phyloP scores from a whole-genome alignment of 768 basidiomycete genomes.

The Suillus spraguei region DNA sequence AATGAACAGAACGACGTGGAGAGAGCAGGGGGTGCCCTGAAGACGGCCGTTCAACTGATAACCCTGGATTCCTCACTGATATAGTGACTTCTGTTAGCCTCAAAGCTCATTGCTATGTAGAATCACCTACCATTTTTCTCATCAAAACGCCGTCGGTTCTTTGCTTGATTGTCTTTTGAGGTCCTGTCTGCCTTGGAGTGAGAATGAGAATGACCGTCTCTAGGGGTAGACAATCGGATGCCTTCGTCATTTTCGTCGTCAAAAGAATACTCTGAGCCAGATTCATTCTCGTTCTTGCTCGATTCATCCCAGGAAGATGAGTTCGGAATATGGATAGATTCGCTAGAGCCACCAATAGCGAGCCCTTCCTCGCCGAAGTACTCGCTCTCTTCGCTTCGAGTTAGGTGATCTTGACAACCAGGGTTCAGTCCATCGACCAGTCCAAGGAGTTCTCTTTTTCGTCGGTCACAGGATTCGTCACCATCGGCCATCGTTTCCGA shows the following conservation, averaged over 20 bases:
- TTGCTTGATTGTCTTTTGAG: not conserved
- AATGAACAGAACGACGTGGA: not conserved
- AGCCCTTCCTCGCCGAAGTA: constrained; percentile 38
- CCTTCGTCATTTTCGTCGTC: constrained; percentile 23
- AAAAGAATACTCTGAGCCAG: constrained; percentile 34
- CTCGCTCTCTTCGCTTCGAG: constrained; percentile 33
- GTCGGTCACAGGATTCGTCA: constrained; percentile 28
- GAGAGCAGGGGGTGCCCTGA: constrained; percentile 1
- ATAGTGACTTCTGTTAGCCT: not conserved
- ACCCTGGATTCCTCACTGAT: not conserved
- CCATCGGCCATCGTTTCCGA: constrained; percentile 8
- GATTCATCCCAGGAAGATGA: not conserved
- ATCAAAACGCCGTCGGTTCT: not conserved
- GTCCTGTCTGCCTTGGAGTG: constrained; percentile 1
- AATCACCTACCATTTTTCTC: not conserved
- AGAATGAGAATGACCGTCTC: constrained; percentile 13
- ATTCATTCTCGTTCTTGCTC: constrained; percentile 22
- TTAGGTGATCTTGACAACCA: constrained; percentile 11
- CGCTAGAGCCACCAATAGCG: constrained; percentile 37
- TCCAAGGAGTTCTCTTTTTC: constrained; percentile 39
- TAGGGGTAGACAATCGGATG: constrained; percentile 6
- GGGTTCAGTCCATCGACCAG: constrained; percentile 38
- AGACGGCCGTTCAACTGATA: not conserved
- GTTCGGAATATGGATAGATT: constrained; percentile 11
- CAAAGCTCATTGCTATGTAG: not conserved